A percentile compares a stretch with the other conserved stretches of the same genome.
phyloP scores from a whole-genome alignment of 805 yeast genomes.

The Saccharomycopsis oosterbeekiorum region DNA sequence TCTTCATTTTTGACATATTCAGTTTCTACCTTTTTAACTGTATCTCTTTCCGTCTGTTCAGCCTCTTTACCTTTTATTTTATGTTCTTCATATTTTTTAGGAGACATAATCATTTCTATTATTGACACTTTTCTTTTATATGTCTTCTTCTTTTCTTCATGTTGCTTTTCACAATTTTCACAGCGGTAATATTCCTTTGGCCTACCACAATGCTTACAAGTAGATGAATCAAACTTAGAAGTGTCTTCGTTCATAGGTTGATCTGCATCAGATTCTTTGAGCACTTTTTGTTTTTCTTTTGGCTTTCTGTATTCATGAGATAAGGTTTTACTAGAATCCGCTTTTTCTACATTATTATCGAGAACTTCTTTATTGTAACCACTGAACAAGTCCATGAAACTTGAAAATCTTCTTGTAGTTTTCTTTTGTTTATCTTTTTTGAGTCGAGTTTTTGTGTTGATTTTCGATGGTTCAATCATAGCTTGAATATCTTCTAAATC shows the following conservation, averaged over 20 bases:
- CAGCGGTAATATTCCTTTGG: conserved; percentile 4
- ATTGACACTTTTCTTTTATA: neutral
- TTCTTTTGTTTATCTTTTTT: neutral
- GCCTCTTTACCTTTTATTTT: neutral
- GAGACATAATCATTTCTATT: neutral
- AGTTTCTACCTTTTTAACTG: neutral
- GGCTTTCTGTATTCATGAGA: neutral
- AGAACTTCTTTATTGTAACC: neutral
- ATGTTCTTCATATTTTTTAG: neutral
- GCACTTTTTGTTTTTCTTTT: neutral
- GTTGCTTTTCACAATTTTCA: conserved; percentile 1
- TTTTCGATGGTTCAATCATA: neutral
- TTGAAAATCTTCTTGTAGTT: neutral
- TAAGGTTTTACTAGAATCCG: neutral
- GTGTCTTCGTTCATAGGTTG: neutral
- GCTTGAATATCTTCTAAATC: neutral
- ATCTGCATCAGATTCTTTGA: neutral
- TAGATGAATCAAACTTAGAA: neutral
- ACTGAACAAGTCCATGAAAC: neutral
- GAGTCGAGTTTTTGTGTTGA: neutral
- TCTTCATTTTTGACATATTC: neutral
- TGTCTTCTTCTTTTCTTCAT: neutral
- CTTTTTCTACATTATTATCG: neutral
- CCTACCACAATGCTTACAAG: conserved; percentile 3
- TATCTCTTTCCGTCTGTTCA: neutral